These are phyloP conservation scores for Thozetella sp. DNA, from an alignment of 495 filamentous ascomycete genomes.

Conservation along the genomic window DNA sequence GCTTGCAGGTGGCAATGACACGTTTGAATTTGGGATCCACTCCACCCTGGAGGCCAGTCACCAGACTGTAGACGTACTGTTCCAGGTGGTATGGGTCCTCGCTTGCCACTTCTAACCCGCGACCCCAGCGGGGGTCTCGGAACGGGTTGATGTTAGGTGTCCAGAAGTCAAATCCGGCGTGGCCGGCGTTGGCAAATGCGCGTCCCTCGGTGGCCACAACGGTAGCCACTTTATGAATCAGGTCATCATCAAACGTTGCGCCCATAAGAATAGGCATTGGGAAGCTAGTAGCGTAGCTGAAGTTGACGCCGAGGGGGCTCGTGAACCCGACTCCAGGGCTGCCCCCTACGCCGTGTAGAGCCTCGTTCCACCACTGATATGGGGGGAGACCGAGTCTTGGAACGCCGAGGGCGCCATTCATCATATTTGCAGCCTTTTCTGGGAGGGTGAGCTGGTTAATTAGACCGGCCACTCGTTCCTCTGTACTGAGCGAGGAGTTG, in stretches of 20 bases:
- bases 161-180: conserved; percentile 62
- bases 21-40: too few relatives aligned
- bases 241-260: conserved; percentile 48
- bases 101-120: too few relatives aligned
- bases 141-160: conserved; percentile 74
- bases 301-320: conserved; percentile 26
- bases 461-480: too few relatives aligned
- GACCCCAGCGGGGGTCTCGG: conserved; percentile 47
- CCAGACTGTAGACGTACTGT: too few relatives aligned
- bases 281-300: conserved; percentile 48
- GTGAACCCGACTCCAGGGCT: conserved; percentile 34
- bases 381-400: conserved; percentile 39
- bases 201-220: conserved; percentile 63
- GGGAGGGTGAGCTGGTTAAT: conserved; percentile 38
- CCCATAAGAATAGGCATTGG: conserved; percentile 42
- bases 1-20: too few relatives aligned
- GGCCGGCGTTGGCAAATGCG: conserved; percentile 65
- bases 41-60: too few relatives aligned
- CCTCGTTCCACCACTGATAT: conserved; percentile 58
- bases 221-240: conserved; percentile 39
- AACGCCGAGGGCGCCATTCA: conserved; percentile 33
- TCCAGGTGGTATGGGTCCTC: too few relatives aligned
- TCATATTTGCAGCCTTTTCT: conserved; percentile 39
- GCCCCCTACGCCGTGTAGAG: conserved; percentile 46
- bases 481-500: too few relatives aligned